These are phyloP conservation scores for Polytrichum formosum DNA, from an alignment of 225 moss, liverwort and hornwort species.

Conservation along the genomic window DNA sequence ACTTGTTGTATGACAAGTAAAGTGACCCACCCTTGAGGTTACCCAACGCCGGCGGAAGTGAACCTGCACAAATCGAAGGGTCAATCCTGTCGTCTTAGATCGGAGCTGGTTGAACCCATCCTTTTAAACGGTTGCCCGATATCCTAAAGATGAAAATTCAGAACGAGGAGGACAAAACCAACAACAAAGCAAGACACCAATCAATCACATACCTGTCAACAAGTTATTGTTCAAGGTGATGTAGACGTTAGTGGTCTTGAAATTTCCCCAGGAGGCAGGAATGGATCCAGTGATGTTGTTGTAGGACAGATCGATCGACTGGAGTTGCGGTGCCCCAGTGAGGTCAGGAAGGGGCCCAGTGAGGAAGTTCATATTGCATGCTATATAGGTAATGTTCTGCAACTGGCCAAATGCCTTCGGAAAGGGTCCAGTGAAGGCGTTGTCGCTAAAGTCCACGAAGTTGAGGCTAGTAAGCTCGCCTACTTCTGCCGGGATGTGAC, in stretches of 20 bases:
- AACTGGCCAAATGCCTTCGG: not conserved
- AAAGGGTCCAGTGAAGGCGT: not conserved
- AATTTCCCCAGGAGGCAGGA: slow-evolving; percentile 2
- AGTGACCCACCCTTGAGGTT: not conserved
- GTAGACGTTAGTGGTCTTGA: not conserved
- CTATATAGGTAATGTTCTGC: not conserved
- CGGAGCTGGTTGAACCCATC: not conserved
- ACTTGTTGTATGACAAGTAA: not conserved
- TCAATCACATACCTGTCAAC: not conserved
- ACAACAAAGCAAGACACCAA: not conserved
- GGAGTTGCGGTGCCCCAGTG: not conserved
- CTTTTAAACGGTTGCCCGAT: not conserved
- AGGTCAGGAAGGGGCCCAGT: not conserved
- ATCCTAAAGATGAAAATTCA: not conserved
- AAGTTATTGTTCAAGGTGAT: not conserved
- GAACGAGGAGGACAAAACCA: not conserved
- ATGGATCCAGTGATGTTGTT: slow-evolving; percentile 6
- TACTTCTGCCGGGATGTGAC: not conserved
- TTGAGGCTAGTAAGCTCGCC: not conserved
- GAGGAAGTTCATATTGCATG: not conserved
- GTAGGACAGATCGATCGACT: not conserved
- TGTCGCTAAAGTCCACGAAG: not conserved
- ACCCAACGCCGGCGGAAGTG: slow-evolving; percentile 1
- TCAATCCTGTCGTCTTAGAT: not conserved
- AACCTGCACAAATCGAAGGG: not conserved